These are phyloP conservation scores for Kokia cookei DNA, from an alignment of 441 rosid species.

Conservation along the genomic window DNA sequence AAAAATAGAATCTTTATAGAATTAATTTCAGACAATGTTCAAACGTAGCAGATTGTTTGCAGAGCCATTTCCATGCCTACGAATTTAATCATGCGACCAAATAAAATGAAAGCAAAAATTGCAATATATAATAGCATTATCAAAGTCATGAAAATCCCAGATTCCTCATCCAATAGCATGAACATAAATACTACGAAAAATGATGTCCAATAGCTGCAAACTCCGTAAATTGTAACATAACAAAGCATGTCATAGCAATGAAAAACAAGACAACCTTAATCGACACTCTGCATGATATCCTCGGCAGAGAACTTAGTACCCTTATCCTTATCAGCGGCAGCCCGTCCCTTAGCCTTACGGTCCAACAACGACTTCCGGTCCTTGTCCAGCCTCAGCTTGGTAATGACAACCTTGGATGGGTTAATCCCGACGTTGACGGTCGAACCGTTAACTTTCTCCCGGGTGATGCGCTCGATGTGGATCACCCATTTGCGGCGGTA, in stretches of 20 bases:
- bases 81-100: neutral
- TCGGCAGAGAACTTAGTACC: conserved; percentile 76
- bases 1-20: neutral
- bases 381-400: conserved; percentile 75
- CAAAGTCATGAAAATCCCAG: neutral
- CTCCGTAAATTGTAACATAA: neutral
- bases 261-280: conserved; percentile 21
- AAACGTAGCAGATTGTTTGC: neutral
- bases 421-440: conserved; percentile 75
- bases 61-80: neutral
- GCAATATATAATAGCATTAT: neutral
- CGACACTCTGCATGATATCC: conserved; percentile 75
- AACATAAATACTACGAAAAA: neutral
- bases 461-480: conserved; percentile 77
- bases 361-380: conserved; percentile 67
- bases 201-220: neutral
- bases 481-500: conserved; percentile 89
- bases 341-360: conserved; percentile 76
- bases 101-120: neutral
- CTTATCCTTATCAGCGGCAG: conserved; percentile 76
- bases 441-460: conserved; percentile 81
- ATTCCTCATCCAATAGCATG: neutral
- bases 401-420: conserved; percentile 70
- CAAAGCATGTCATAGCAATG: conserved; percentile 1
- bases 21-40: neutral